A percentile compares a stretch with the other conserved stretches of the same genome.
Conservation (phyloP, 208 protist genomes). For the Herpetomonas samuelpessoai region DNA sequence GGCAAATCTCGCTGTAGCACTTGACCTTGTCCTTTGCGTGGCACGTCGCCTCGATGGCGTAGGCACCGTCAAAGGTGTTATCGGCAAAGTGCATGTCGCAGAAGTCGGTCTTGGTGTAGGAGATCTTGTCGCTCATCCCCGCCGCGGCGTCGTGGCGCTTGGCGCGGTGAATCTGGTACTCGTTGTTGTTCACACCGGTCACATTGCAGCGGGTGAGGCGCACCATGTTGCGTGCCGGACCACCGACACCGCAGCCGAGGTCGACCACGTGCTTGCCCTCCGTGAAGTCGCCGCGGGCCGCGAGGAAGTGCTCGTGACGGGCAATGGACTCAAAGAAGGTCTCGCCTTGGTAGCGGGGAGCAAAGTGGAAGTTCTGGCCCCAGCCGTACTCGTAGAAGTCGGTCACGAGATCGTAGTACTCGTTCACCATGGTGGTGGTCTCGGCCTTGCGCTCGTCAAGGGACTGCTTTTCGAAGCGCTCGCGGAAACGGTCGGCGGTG, state of each 20-base stretch:
- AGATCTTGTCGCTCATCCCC: slow-evolving; percentile 72
- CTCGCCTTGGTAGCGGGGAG: slow-evolving; percentile 78
- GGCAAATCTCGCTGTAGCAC: slow-evolving; percentile 93
- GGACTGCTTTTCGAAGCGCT: slow-evolving; percentile 75
- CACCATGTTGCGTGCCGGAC: slow-evolving; percentile 94
- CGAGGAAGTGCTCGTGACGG: slow-evolving; percentile 96
- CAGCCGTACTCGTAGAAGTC: slow-evolving; percentile 98
- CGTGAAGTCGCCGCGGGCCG: slow-evolving; percentile 78
- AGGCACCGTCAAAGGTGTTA: slow-evolving; percentile 93
- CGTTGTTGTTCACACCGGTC: slow-evolving; percentile 97
- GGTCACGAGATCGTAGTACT: slow-evolving; percentile 97
- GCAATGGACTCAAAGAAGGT: slow-evolving; percentile 90
- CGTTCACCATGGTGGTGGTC: slow-evolving; percentile 89
- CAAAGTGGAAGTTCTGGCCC: slow-evolving; percentile 97
- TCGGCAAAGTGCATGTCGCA: slow-evolving; percentile 89
- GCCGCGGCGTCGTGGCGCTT: slow-evolving; percentile 65
- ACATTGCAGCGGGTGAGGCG: slow-evolving; percentile 93
- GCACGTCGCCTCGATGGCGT: slow-evolving; percentile 97
- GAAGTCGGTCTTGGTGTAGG: slow-evolving; percentile 94
- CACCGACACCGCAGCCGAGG: slow-evolving; percentile 96
- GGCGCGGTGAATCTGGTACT: slow-evolving; percentile 93
- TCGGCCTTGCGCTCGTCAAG: slow-evolving; percentile 64
- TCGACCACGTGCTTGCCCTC: slow-evolving; percentile 85
- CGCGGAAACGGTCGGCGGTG: slow-evolving; percentile 73
- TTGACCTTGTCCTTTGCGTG: slow-evolving; percentile 93